Conservation (phyloP, 306 rosid species). For the Vigna nakashimae region DNA sequence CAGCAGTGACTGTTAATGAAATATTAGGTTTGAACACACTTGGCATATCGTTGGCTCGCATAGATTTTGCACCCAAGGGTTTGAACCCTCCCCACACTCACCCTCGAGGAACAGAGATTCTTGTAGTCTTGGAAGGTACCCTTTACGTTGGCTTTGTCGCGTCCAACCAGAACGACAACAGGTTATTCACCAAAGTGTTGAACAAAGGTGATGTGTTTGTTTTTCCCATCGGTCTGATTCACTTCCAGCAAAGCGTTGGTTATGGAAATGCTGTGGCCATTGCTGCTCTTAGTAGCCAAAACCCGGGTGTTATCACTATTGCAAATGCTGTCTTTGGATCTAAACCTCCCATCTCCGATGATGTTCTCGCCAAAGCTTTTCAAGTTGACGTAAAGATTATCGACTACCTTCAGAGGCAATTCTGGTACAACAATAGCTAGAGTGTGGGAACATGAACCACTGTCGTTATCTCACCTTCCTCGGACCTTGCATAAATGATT, state of each 20-base stretch:
- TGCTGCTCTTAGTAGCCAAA: conserved; percentile 49
- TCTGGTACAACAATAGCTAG: conserved; percentile 49
- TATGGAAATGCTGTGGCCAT: conserved; percentile 43
- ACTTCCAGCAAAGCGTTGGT: conserved; percentile 38
- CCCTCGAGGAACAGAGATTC: conserved; percentile 46
- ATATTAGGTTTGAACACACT: conserved; percentile 49
- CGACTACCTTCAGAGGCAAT: conserved; percentile 50
- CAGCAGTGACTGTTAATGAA: background rate
- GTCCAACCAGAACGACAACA: conserved; percentile 44
- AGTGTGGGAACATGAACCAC: background rate
- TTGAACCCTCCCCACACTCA: conserved; percentile 52
- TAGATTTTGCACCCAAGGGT: conserved; percentile 44
- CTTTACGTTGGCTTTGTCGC: conserved; percentile 43
- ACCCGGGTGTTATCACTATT: conserved; percentile 43
- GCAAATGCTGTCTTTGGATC: conserved; percentile 58
- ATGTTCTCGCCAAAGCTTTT: conserved; percentile 53
- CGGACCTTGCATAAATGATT: background rate
- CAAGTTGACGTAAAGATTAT: conserved; percentile 40
- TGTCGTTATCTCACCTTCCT: background rate
- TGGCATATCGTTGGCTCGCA: conserved; percentile 47
- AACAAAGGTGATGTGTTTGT: conserved; percentile 50
- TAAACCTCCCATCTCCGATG: conserved; percentile 43
- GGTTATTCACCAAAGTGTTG: conserved; percentile 41
- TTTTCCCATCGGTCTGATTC: conserved; percentile 45
- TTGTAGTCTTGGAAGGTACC: conserved; percentile 44